These are phyloP conservation scores for Sclerotinia glacialis DNA, from an alignment of 2,329 filamentous ascomycete species.

Conservation along the genomic window DNA sequence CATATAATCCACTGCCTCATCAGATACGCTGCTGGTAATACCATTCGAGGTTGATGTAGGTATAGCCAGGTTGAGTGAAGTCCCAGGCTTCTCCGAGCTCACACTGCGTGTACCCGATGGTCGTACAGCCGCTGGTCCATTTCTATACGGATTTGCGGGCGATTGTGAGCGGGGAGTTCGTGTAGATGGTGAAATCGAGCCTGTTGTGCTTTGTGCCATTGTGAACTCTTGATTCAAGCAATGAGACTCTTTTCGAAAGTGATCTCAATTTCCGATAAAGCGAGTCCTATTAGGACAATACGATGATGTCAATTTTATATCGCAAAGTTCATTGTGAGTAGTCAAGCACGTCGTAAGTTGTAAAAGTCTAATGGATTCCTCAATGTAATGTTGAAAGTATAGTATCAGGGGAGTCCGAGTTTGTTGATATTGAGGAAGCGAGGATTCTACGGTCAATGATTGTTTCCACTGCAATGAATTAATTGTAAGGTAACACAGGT, in stretches of 20 bases:
- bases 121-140: constrained; percentile 31
- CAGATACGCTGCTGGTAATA: constrained; percentile 24
- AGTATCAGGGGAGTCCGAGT: constrained; percentile 6
- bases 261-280: not conserved
- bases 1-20: constrained; percentile 38
- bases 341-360: not conserved
- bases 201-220: constrained; percentile 37
- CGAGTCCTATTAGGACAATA: not conserved
- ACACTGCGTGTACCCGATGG: constrained; percentile 35
- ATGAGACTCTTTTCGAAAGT: not conserved
- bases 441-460: not conserved
- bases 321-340: constrained; percentile 16
- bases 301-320: constrained; percentile 5
- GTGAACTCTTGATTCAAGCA: constrained; percentile 10
- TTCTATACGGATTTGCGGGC: constrained; percentile 30
- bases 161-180: constrained; percentile 36
- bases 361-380: not conserved
- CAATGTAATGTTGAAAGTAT: not conserved
- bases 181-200: constrained; percentile 42
- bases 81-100: constrained; percentile 27
- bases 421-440: not conserved
- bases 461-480: constrained; percentile 9
- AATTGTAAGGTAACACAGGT: not conserved
- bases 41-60: constrained; percentile 26
- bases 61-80: constrained; percentile 24